Conservation (phyloP, 257 asterid genomes). For the Rehmannia glutinosa region DNA sequence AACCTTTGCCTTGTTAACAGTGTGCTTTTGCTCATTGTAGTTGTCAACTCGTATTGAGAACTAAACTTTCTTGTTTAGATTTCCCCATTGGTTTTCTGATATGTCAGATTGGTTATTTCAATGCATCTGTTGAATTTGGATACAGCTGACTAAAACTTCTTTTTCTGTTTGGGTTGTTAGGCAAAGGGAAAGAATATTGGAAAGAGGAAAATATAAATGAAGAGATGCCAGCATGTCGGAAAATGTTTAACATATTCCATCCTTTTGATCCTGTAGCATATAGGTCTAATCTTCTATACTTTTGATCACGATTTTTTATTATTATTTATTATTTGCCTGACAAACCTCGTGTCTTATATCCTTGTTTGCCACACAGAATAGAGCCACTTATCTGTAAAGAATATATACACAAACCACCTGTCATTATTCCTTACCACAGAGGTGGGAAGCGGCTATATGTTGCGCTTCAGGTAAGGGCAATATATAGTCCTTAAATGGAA, state of each 20-base stretch:
- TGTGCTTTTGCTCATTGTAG: neutral
- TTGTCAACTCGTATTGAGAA: neutral
- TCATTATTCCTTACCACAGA: conserved; percentile 87
- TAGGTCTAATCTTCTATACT: conserved; percentile 39
- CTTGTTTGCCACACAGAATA: conserved; percentile 43
- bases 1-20: neutral
- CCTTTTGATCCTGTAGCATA: conserved; percentile 99
- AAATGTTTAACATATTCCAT: conserved; percentile 92
- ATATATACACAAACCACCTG: conserved; percentile 59
- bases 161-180: conserved; percentile 34
- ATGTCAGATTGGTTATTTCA: conserved; percentile 6
- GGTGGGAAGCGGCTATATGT: conserved; percentile 93
- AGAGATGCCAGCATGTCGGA: conserved; percentile 96
- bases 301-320: neutral
- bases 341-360: conserved; percentile 15
- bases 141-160: conserved; percentile 14
- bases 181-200: conserved; percentile 82
- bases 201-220: conserved; percentile 69
- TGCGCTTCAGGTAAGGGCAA: conserved; percentile 60
- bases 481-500: neutral
- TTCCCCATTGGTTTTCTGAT: neutral
- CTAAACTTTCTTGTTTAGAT: neutral
- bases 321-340: neutral
- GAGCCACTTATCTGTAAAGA: conserved; percentile 95
- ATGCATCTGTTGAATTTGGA: conserved; percentile 13